Conservation (phyloP, 345 rosid genomes). For the Citrus medica region DNA sequence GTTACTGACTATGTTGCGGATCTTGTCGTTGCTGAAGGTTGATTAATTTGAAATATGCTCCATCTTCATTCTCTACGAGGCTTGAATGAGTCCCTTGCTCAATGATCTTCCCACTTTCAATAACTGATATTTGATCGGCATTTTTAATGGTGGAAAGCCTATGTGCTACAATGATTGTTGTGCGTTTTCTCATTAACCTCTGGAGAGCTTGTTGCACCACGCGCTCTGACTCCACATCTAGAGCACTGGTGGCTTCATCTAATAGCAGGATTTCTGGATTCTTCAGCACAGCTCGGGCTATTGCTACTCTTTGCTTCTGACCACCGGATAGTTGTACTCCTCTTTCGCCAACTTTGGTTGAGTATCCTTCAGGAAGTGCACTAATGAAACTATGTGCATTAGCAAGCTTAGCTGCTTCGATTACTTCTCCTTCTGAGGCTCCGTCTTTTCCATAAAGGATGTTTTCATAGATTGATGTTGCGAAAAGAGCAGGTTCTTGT, state of each 20-base stretch:
- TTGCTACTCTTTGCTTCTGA: conserved; percentile 87
- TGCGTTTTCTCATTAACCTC: conserved; percentile 68
- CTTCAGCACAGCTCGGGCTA: conserved; percentile 86
- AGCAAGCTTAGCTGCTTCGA: conserved; percentile 76
- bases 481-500: conserved; percentile 95
- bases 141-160: conserved; percentile 83
- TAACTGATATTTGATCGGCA: conserved; percentile 73
- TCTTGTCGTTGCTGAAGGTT: conserved; percentile 77
- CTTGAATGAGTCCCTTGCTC: conserved; percentile 83
- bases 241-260: conserved; percentile 94
- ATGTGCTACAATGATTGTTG: conserved; percentile 92
- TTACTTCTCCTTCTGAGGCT: conserved; percentile 73
- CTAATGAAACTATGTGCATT: conserved; percentile 87
- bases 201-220: conserved; percentile 95
- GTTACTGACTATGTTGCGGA: conserved; percentile 4
- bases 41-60: conserved; percentile 74
- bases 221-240: conserved; percentile 79
- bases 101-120: conserved; percentile 69
- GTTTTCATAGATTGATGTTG: conserved; percentile 78
- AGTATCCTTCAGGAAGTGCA: conserved; percentile 83
- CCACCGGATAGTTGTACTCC: conserved; percentile 94
- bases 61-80: conserved; percentile 63
- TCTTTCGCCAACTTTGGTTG: conserved; percentile 84
- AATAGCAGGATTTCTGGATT: conserved; percentile 83
- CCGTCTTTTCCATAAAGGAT: conserved; percentile 84